Conservation (phyloP, 164 flowering plant species). For the Sextonia rubra region DNA sequence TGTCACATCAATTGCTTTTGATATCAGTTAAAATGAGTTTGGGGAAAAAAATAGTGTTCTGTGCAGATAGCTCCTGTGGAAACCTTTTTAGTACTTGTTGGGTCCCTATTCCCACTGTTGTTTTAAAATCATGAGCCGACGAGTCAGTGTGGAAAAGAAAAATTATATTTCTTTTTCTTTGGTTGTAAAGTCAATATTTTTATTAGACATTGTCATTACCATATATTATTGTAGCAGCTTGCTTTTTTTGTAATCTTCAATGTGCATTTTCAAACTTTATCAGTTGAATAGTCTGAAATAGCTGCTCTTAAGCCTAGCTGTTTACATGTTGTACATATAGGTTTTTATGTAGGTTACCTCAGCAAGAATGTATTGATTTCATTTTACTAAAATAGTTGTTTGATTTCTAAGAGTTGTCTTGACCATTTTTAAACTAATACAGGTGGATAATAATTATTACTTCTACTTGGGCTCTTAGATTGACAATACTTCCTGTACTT, state of each 20-base stretch:
- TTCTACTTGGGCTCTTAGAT: conserved; percentile 71
- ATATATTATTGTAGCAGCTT: neutral
- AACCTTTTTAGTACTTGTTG: too few relatives aligned
- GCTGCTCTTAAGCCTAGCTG: neutral
- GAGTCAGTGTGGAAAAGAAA: too few relatives aligned
- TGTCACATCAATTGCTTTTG: too few relatives aligned
- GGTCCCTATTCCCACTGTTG: too few relatives aligned
- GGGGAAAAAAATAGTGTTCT: too few relatives aligned
- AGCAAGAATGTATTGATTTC: too few relatives aligned
- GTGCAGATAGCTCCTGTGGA: too few relatives aligned
- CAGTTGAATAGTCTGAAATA: neutral
- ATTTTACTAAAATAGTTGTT: neutral
- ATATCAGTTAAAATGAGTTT: too few relatives aligned
- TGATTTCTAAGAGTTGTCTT: neutral
- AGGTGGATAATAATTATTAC: conserved; percentile 82
- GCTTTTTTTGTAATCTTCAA: neutral
- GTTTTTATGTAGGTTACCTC: neutral
- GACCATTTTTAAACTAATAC: conserved; percentile 14
- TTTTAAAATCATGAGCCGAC: too few relatives aligned
- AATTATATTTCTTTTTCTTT: too few relatives aligned
- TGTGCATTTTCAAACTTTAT: neutral
- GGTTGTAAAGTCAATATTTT: too few relatives aligned
- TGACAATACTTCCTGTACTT: conserved; percentile 52
- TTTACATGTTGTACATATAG: neutral
- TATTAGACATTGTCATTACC: neutral